Evolutionary conservation across 2,329 filamentous ascomycete genomes (phyloP).

Genomic region (Thelonectria olida): DNA sequence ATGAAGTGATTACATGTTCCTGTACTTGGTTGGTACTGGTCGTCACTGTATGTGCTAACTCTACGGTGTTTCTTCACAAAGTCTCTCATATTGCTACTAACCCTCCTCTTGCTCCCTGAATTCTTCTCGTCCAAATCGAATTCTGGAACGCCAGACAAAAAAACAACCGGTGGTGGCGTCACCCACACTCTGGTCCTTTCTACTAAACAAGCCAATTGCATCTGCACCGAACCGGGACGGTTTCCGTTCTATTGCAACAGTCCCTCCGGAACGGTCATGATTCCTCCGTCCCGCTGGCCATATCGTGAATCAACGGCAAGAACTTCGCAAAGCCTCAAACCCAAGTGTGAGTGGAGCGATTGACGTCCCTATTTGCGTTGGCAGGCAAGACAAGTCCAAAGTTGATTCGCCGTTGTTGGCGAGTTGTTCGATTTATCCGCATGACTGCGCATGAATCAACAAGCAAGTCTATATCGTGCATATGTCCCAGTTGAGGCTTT

Average conservation of each 20-base stretch:
- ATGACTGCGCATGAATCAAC: conserved; percentile 8
- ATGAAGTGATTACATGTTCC: not conserved
- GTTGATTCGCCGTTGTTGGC: too few relatives aligned
- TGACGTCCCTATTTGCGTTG: too few relatives aligned
- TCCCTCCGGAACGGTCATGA: conserved; percentile 12
- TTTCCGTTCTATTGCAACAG: not conserved
- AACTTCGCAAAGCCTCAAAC: too few relatives aligned
- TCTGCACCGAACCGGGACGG: not conserved
- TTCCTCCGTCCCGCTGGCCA: conserved; percentile 9
- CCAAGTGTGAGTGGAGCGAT: too few relatives aligned
- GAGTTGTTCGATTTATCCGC: too few relatives aligned
- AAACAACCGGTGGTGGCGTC: not conserved
- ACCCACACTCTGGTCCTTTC: not conserved
- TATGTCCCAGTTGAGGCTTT: too few relatives aligned
- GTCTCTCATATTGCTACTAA: not conserved
- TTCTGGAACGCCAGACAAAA: not conserved
- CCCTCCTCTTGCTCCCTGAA: not conserved
- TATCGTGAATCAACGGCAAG: conserved; percentile 20
- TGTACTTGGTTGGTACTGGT: too few relatives aligned
- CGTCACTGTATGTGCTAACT: conserved; percentile 1
- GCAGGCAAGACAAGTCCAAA: too few relatives aligned
- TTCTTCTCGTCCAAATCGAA: not conserved
- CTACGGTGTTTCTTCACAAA: not conserved
- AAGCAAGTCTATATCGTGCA: not conserved
- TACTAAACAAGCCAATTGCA: not conserved